Conservation (phyloP, 75 land plant genomes). For the Cupressus sempervirens region DNA sequence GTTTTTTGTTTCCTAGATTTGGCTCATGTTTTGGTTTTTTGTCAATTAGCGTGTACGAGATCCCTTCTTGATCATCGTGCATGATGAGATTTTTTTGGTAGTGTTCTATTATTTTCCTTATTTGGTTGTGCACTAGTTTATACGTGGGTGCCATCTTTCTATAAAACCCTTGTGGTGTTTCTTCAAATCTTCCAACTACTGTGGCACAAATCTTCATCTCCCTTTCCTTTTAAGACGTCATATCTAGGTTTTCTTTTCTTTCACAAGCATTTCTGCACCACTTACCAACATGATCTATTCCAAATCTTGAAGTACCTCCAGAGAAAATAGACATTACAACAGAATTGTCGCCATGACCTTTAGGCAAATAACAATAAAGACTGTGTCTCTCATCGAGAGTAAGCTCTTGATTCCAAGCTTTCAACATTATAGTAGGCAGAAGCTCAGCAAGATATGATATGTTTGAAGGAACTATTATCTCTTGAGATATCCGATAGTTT, state of each 20-base stretch:
- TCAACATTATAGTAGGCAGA: neutral
- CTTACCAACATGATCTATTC: neutral
- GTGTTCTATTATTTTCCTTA: too few species aligned
- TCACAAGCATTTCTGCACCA: neutral
- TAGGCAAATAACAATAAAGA: neutral
- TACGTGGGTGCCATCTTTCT: too few species aligned
- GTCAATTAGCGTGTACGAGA: too few species aligned
- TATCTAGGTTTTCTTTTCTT: neutral
- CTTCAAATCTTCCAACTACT: neutral
- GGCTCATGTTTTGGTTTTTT: too few species aligned
- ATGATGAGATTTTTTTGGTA: too few species aligned
- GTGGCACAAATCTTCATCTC: neutral
- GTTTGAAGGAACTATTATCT: too few species aligned
- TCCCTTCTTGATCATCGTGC: too few species aligned
- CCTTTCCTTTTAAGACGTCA: neutral
- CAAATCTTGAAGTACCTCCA: neutral
- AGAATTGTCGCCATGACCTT: neutral
- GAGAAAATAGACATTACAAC: neutral
- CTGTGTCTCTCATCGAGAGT: neutral
- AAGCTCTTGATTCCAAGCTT: neutral
- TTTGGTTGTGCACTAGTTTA: too few species aligned
- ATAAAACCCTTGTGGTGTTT: neutral
- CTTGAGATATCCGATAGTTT: too few species aligned
- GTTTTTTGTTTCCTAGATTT: too few species aligned
- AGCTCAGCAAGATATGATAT: neutral